These are phyloP conservation scores for Neospora caninum DNA, from an alignment of 169 alveolate genomes.

Conservation along the genomic window DNA sequence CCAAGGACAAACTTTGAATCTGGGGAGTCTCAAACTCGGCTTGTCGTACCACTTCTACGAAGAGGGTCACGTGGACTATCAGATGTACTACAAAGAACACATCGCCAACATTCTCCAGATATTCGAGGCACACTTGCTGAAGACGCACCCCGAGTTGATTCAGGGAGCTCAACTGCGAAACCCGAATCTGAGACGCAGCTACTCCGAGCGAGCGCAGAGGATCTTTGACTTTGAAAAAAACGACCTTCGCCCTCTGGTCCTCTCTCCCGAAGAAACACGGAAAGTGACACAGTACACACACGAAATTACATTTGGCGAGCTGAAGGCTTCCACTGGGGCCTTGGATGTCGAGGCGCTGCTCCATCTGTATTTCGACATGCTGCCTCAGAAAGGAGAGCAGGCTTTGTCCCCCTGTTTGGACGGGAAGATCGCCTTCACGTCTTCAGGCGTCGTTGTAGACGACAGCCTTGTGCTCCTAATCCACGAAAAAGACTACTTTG, in stretches of 20 bases:
- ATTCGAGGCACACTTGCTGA: not conserved
- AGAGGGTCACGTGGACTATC: not conserved
- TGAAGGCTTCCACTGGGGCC: not conserved
- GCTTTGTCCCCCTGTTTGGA: not conserved
- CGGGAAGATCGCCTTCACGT: not conserved
- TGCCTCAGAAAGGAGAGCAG: not conserved
- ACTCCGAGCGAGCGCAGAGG: constrained; percentile 15
- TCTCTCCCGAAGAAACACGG: not conserved
- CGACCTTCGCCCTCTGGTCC: not conserved
- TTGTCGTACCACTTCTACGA: constrained; percentile 4
- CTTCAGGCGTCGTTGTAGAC: not conserved
- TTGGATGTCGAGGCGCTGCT: not conserved
- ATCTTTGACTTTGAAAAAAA: not conserved
- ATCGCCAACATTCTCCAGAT: not conserved
- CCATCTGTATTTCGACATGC: not conserved
- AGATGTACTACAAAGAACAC: not conserved
- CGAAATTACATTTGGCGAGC: not conserved
- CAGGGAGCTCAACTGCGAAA: not conserved
- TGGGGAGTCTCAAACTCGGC: not conserved
- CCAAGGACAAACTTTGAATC: constrained; percentile 13
- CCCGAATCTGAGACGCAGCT: not conserved
- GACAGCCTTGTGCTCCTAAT: constrained; percentile 5
- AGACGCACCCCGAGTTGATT: not conserved
- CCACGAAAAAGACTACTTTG: constrained; percentile 22
- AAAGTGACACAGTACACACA: not conserved